phyloP scores from a whole-genome alignment of 116 monocot species.

The Cymodocea nodosa region DNA sequence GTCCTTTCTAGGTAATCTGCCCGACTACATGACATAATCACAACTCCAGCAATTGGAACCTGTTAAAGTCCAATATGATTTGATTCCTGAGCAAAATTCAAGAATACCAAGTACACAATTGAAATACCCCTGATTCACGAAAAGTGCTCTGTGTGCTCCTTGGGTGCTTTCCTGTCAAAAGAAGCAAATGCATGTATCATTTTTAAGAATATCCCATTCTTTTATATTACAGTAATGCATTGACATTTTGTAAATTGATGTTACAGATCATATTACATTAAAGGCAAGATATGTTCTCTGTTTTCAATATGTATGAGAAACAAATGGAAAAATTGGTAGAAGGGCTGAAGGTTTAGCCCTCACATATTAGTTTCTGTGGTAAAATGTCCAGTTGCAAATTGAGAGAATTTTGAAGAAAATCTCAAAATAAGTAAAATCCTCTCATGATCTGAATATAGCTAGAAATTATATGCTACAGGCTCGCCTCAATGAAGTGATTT shows the following conservation, averaged over 20 bases:
- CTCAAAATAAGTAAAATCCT: no score
- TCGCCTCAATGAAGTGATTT: no score
- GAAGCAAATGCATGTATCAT: not conserved
- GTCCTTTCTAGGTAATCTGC: constrained; percentile 86
- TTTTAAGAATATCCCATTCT: not conserved
- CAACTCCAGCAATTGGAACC: constrained; percentile 83
- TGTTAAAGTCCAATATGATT: constrained; percentile 14
- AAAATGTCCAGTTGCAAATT: no score
- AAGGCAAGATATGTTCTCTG: no score
- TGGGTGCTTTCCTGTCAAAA: constrained; percentile 39
- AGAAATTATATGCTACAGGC: no score
- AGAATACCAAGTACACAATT: not conserved
- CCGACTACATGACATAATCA: constrained; percentile 96
- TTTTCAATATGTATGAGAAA: no score
- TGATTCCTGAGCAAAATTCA: not conserved
- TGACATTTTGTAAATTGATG: not conserved
- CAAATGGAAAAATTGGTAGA: no score
- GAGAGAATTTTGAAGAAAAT: no score
- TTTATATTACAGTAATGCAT: not conserved
- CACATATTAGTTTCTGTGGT: no score
- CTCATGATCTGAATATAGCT: no score
- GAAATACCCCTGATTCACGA: constrained; percentile 34
- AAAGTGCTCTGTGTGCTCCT: constrained; percentile 25
- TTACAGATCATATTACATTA: no score
- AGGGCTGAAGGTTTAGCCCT: no score